Conservation (phyloP, 805 yeast genomes). For the Myxozyma kluyveri region DNA sequence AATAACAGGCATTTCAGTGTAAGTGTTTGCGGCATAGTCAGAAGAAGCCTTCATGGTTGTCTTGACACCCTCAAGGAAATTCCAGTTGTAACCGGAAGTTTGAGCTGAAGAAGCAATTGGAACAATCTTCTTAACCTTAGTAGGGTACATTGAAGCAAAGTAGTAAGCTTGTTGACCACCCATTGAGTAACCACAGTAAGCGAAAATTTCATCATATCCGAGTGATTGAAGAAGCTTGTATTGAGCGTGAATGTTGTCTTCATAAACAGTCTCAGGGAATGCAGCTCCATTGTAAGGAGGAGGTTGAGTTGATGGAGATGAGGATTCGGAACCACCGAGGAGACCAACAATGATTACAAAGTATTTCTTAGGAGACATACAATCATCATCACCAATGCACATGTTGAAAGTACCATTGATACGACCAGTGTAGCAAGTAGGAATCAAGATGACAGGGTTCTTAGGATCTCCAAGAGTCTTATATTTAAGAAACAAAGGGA, state of each 20-base stretch:
- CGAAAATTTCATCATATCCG: conserved; percentile 26
- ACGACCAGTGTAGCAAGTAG: conserved; percentile 30
- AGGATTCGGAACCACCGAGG: conserved; percentile 30
- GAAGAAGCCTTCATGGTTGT: conserved; percentile 20
- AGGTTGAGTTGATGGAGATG: conserved; percentile 29
- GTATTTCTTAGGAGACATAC: conserved; percentile 26
- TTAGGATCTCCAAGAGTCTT: conserved; percentile 29
- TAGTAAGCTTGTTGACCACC: conserved; percentile 31
- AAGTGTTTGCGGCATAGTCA: conserved; percentile 23
- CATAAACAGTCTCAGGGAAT: conserved; percentile 29
- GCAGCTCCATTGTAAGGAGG: conserved; percentile 29
- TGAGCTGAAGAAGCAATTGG: conserved; percentile 29
- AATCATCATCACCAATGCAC: conserved; percentile 25
- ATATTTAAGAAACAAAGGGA: conserved; percentile 27
- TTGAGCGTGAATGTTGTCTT: conserved; percentile 30
- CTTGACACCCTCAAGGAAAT: conserved; percentile 30
- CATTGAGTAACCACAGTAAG: conserved; percentile 30
- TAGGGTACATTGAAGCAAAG: conserved; percentile 28
- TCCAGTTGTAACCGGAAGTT: conserved; percentile 29
- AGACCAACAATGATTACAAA: conserved; percentile 28
- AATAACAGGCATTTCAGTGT: conserved; percentile 23
- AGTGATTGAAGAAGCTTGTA: conserved; percentile 19
- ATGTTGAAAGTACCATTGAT: conserved; percentile 22
- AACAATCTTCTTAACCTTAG: conserved; percentile 23
- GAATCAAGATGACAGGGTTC: conserved; percentile 29